phyloP scores from a whole-genome alignment of 306 rosid genomes.

The Begonia fuchsioides region DNA sequence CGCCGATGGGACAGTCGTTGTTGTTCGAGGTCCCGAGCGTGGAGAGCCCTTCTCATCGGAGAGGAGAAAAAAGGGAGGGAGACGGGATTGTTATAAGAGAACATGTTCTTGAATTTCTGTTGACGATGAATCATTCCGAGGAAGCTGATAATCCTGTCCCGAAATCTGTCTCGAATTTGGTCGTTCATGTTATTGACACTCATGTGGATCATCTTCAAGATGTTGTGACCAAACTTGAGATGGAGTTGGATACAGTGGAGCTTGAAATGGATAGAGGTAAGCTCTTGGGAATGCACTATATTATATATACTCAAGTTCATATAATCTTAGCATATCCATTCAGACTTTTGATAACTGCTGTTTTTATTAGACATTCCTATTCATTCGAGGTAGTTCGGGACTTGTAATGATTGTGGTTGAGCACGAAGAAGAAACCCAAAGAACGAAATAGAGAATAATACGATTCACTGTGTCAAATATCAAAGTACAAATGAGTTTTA shows the following conservation, averaged over 20 bases:
- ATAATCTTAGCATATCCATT: too few species aligned
- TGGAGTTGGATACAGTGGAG: slow-evolving; percentile 82
- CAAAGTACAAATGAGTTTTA: too few species aligned
- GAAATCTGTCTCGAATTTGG: slow-evolving; percentile 63
- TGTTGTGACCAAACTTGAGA: slow-evolving; percentile 81
- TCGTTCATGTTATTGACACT: slow-evolving; percentile 81
- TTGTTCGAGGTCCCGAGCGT: slow-evolving; percentile 83
- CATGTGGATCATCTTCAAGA: slow-evolving; percentile 95
- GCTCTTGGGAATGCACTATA: background rate
- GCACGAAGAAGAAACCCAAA: too few species aligned
- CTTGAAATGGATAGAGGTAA: slow-evolving; percentile 80
- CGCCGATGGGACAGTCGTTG: slow-evolving; percentile 58
- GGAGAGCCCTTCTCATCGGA: slow-evolving; percentile 35
- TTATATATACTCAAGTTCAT: too few species aligned
- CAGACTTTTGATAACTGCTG: too few species aligned
- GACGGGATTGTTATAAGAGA: slow-evolving; percentile 63
- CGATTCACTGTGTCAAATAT: too few species aligned
- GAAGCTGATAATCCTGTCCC: slow-evolving; percentile 96
- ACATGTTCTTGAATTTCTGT: slow-evolving; percentile 87
- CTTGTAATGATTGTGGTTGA: too few species aligned
- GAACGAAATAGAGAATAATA: too few species aligned
- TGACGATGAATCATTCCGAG: slow-evolving; percentile 98
- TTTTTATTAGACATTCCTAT: too few species aligned
- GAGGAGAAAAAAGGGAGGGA: slow-evolving; percentile 42
- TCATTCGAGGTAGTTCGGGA: too few species aligned